These are phyloP conservation scores for Yamadazyma aaseri DNA, from an alignment of 1,139 yeast genomes.

Conservation along the genomic window DNA sequence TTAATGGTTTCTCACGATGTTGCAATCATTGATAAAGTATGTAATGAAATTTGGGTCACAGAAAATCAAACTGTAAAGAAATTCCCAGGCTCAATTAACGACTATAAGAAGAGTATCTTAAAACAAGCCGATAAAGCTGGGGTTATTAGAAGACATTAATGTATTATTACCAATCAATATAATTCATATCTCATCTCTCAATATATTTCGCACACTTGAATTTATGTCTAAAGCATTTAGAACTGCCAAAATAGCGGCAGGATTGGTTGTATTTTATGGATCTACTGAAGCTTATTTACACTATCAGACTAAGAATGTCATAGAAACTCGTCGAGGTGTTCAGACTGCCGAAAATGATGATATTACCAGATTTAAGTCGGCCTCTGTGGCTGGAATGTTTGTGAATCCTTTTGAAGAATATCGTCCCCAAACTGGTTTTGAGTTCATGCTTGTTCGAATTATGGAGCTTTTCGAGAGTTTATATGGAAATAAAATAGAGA, in stretches of 20 bases:
- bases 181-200: too few relatives aligned
- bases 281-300: conserved; percentile 68
- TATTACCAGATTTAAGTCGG: conserved; percentile 38
- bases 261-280: conserved; percentile 61
- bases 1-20: conserved; percentile 98
- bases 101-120: conserved; percentile 85
- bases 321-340: conserved; percentile 49
- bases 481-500: conserved; percentile 60
- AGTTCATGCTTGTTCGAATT: conserved; percentile 70
- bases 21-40: conserved; percentile 78
- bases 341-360: conserved; percentile 13
- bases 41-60: conserved; percentile 94
- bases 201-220: too few relatives aligned
- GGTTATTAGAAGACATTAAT: conserved; percentile 78
- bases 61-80: conserved; percentile 78
- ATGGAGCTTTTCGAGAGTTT: conserved; percentile 66
- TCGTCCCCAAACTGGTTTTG: conserved; percentile 85
- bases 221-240: too few relatives aligned
- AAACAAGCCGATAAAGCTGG: conserved; percentile 78
- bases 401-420: conserved; percentile 93
- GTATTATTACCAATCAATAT: too few relatives aligned
- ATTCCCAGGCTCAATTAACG: conserved; percentile 83
- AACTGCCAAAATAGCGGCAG: conserved; percentile 45
- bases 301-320: conserved; percentile 52
- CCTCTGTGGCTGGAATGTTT: conserved; percentile 73